Evolutionary conservation across 345 rosid species (phyloP).

Genomic region (Atalantia buxifolia): DNA sequence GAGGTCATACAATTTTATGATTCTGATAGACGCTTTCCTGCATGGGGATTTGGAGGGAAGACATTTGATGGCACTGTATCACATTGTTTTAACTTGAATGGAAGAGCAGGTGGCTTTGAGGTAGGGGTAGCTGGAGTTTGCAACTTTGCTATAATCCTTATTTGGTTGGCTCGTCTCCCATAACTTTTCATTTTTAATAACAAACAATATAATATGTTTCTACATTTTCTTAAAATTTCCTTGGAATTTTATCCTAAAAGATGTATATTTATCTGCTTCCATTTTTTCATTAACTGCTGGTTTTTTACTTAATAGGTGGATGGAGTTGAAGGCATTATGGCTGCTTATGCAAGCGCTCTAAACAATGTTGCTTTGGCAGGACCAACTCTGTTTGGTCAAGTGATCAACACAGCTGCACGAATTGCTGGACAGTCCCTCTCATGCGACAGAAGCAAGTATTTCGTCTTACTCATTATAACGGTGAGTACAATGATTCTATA

Average conservation of each 20-base stretch:
- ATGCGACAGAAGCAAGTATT: too few species aligned
- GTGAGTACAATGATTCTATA: too few species aligned
- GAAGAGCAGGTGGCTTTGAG: constrained; percentile 53
- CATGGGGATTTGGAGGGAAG: constrained; percentile 93
- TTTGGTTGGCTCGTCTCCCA: neutral
- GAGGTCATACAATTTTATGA: constrained; percentile 87
- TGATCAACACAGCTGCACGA: too few species aligned
- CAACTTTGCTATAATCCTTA: neutral
- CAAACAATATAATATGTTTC: neutral
- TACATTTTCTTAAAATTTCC: neutral
- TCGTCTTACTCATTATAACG: too few species aligned
- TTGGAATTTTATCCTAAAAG: neutral
- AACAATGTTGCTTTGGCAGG: constrained; percentile 56
- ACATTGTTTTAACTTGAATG: constrained; percentile 80
- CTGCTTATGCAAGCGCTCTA: constrained; percentile 59
- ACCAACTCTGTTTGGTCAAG: constrained; percentile 21
- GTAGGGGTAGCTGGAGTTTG: constrained; percentile 27
- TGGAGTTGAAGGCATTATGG: constrained; percentile 81
- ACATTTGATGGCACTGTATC: constrained; percentile 50
- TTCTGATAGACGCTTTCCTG: constrained; percentile 71
- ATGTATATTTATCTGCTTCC: neutral
- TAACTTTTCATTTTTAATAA: neutral
- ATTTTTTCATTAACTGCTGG: neutral
- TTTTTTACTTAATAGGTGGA: constrained; percentile 50
- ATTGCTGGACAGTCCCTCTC: too few species aligned